Percentiles rank a stretch among this genome's conserved stretches.
Conservation (phyloP, 2,329 filamentous ascomycete genomes). For the Cytospora leucostoma region DNA sequence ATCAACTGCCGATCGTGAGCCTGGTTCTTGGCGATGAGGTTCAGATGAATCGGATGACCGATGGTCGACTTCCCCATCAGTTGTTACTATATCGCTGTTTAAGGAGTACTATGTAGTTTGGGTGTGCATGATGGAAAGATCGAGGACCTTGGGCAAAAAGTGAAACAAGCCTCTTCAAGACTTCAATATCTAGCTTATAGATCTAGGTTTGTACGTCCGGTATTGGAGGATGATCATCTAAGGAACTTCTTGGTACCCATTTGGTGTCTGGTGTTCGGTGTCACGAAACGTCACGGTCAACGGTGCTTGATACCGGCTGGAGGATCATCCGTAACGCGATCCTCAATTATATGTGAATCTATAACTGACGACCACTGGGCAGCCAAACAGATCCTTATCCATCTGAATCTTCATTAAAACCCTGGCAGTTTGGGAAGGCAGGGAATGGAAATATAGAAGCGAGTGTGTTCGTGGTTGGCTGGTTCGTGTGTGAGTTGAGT, state of each 20-base stretch:
- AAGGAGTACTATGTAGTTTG: background rate
- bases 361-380: constrained; percentile 13
- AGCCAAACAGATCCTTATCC: background rate
- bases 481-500: constrained; percentile 1
- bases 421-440: background rate
- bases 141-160: no score
- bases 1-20: constrained; percentile 23
- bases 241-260: background rate
- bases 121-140: no score
- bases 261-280: background rate
- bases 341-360: background rate
- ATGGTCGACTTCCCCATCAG: constrained; percentile 9
- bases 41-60: background rate
- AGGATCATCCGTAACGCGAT: background rate
- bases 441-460: constrained; percentile 11
- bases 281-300: background rate
- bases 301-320: background rate
- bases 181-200: no score
- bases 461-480: background rate
- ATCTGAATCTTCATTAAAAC: constrained; percentile 14
- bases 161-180: no score
- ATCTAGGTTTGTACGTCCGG: no score
- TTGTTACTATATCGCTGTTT: background rate
- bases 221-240: no score
- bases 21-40: constrained; percentile 2